A percentile compares a stretch with the other conserved stretches of the same genome.
Evolutionary conservation across 2,329 filamentous ascomycete species (phyloP).

Genomic region (Leptographium galeiforme): DNA sequence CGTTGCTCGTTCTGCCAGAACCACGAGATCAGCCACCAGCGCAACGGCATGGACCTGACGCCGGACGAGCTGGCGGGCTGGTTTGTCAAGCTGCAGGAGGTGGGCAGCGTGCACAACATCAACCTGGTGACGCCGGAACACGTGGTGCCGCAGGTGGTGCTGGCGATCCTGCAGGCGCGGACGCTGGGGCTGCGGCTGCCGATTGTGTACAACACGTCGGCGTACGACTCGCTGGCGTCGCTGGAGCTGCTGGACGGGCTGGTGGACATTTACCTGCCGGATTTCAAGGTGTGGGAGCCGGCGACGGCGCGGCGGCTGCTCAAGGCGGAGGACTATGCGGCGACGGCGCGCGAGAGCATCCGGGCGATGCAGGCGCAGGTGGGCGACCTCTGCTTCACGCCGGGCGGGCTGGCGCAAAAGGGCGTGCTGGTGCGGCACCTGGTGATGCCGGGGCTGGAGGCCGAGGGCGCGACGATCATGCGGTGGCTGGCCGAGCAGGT

Average conservation of each 20-base stretch:
- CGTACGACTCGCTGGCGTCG: slow-evolving; percentile 63
- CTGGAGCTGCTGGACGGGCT: slow-evolving; percentile 63
- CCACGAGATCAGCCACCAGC: slow-evolving; percentile 68
- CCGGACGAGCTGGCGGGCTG: slow-evolving; percentile 65
- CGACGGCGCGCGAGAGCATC: slow-evolving; percentile 62
- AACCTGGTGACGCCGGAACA: slow-evolving; percentile 81
- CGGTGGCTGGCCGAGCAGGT: slow-evolving; percentile 61
- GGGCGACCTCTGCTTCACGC: slow-evolving; percentile 69
- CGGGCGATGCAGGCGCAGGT: slow-evolving; percentile 71
- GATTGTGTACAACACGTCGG: slow-evolving; percentile 75
- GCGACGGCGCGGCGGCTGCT: slow-evolving; percentile 55
- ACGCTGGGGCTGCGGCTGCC: slow-evolving; percentile 58
- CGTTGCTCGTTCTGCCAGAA: slow-evolving; percentile 72
- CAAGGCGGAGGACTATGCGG: slow-evolving; percentile 65
- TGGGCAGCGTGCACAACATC: slow-evolving; percentile 79
- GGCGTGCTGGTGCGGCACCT: slow-evolving; percentile 67
- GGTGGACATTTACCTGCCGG: slow-evolving; percentile 76
- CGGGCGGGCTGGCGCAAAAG: slow-evolving; percentile 66
- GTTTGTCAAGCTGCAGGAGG: slow-evolving; percentile 70
- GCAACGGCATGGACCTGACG: slow-evolving; percentile 67
- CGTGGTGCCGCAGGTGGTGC: slow-evolving; percentile 68
- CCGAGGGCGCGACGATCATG: slow-evolving; percentile 62
- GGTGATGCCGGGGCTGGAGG: slow-evolving; percentile 71
- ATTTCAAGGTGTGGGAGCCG: slow-evolving; percentile 71
- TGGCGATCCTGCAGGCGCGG: slow-evolving; percentile 61